Conservation (phyloP, 2,329 filamentous ascomycete genomes). For the Fusarium marasasianum region DNA sequence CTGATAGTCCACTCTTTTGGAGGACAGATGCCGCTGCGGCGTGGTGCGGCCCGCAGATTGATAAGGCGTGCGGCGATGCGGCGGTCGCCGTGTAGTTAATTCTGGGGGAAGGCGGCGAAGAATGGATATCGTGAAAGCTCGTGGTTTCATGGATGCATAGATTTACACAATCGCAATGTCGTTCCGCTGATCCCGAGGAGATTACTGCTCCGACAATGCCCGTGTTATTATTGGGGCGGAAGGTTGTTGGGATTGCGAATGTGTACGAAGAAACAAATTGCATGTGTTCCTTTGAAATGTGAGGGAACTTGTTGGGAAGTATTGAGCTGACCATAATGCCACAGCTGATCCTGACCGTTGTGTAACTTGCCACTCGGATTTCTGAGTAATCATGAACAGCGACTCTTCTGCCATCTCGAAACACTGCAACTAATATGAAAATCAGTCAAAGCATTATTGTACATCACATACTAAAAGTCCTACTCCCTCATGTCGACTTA, state of each 20-base stretch:
- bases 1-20: constrained; percentile 9
- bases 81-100: neutral
- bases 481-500: rapidly evolving
- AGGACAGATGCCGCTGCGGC: constrained; percentile 11
- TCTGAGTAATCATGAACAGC: neutral
- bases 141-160: neutral
- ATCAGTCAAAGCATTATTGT: rapidly evolving
- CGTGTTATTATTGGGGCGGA: neutral
- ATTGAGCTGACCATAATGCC: neutral
- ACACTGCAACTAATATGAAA: rapidly evolving
- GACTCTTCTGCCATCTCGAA: rapidly evolving
- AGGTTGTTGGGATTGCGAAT: neutral
- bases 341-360: neutral
- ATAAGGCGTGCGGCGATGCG: neutral
- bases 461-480: rapidly evolving
- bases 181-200: neutral
- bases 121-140: neutral
- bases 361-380: too few species aligned
- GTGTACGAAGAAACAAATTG: rapidly evolving
- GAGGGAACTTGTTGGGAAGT: neutral
- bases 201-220: neutral
- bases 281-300: neutral
- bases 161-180: neutral
- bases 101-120: neutral
- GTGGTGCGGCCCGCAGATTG: constrained; percentile 13